Conservation (phyloP, 2,329 filamentous ascomycete genomes). For the Xylariaceae sp. region DNA sequence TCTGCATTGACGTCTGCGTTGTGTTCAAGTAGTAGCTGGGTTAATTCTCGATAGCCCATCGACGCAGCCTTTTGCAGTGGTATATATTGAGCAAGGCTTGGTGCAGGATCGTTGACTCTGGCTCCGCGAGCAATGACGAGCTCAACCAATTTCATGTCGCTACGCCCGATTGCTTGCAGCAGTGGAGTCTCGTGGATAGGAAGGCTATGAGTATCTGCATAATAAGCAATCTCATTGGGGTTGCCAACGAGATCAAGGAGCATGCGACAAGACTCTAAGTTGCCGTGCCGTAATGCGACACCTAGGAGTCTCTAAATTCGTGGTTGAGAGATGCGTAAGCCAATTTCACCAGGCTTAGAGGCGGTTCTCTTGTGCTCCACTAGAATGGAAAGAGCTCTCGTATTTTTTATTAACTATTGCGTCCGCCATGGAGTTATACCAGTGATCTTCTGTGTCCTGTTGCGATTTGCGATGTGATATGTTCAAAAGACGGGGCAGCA, state of each 20-base stretch:
- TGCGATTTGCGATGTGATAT: neutral
- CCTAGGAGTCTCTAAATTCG: neutral
- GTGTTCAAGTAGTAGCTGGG: conserved; percentile 10
- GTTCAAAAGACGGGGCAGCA: neutral
- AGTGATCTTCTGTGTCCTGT: too few species aligned
- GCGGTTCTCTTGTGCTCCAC: too few species aligned
- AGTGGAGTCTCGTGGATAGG: neutral
- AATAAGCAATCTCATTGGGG: conserved; percentile 2
- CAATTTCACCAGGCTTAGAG: too few species aligned
- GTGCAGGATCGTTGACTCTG: conserved; percentile 6
- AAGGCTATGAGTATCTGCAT: fast-evolving
- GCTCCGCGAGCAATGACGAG: conserved; percentile 15
- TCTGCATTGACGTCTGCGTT: conserved; percentile 15
- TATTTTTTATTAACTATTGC: too few species aligned
- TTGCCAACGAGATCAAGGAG: conserved; percentile 8
- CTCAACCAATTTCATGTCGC: conserved; percentile 3
- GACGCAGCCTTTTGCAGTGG: conserved; percentile 19
- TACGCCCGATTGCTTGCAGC: conserved; percentile 5
- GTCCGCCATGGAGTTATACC: too few species aligned
- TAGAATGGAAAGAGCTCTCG: too few species aligned
- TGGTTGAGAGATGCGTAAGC: too few species aligned
- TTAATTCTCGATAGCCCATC: conserved; percentile 6
- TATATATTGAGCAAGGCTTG: conserved; percentile 4
- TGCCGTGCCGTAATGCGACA: neutral
- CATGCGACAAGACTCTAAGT: neutral